Conservation (phyloP, 805 yeast genomes). For the Lipomyces mesembrius region DNA sequence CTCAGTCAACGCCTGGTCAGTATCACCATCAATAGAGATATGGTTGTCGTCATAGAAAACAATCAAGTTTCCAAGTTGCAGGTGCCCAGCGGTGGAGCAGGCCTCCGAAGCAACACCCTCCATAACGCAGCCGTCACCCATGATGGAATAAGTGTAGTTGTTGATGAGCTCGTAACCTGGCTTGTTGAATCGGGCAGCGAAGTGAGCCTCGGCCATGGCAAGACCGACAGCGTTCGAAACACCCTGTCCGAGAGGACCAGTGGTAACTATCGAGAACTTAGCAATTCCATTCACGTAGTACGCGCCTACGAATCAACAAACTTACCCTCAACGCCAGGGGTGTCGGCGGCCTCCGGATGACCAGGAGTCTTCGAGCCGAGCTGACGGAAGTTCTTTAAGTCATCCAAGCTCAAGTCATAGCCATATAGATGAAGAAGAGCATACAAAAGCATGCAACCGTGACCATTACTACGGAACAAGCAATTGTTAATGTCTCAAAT, state of each 20-base stretch:
- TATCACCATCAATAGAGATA: slow-evolving; percentile 95
- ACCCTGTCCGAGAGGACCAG: slow-evolving; percentile 99
- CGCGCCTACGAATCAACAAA: neutral
- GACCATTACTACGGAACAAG: slow-evolving; percentile 65
- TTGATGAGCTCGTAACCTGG: slow-evolving; percentile 75
- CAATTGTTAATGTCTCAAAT: neutral
- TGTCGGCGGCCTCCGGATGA: slow-evolving; percentile 85
- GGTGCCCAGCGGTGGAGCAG: slow-evolving; percentile 92
- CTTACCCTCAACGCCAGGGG: slow-evolving; percentile 85
- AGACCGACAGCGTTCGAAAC: slow-evolving; percentile 93
- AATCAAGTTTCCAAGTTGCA: slow-evolving; percentile 89
- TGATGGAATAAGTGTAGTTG: slow-evolving; percentile 74
- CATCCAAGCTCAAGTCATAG: slow-evolving; percentile 77
- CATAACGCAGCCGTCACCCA: slow-evolving; percentile 98
- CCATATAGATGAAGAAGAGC: slow-evolving; percentile 84
- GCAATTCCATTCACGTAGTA: neutral
- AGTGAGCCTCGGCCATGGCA: slow-evolving; percentile 90
- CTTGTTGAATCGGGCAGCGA: slow-evolving; percentile 92
- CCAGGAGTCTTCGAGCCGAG: slow-evolving; percentile 92
- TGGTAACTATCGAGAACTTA: slow-evolving; percentile 57
- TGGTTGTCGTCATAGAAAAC: slow-evolving; percentile 96
- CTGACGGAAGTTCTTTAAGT: slow-evolving; percentile 88
- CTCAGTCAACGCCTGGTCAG: slow-evolving; percentile 89
- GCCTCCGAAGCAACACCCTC: slow-evolving; percentile 98
- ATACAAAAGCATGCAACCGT: slow-evolving; percentile 90